These are phyloP conservation scores for Flueggea neowawraea DNA, from an alignment of 441 rosid species.

Conservation along the genomic window DNA sequence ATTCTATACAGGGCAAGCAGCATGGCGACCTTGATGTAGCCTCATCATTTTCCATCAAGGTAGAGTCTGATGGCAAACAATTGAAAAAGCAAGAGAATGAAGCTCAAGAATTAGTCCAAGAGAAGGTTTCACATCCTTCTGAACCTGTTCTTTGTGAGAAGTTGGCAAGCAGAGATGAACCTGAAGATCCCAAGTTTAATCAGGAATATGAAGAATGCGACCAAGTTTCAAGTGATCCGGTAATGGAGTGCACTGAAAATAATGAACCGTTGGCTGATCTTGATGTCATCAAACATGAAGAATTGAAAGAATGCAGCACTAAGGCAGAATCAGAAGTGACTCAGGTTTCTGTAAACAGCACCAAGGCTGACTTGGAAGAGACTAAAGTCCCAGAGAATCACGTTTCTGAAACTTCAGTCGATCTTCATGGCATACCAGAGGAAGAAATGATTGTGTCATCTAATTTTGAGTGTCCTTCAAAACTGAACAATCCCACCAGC, in stretches of 20 bases:
- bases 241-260: no score
- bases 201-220: background rate
- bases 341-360: conserved; percentile 9
- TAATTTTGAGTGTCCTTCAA: conserved; percentile 1
- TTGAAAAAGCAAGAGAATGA: background rate
- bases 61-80: no score
- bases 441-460: conserved; percentile 12
- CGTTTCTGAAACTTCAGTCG: conserved; percentile 5
- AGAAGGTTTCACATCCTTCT: background rate
- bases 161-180: background rate
- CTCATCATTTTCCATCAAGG: no score
- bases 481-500: conserved; percentile 13
- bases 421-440: conserved; percentile 11
- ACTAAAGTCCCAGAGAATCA: no score
- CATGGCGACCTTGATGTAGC: no score
- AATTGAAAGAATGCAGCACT: no score
- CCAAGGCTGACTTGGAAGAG: background rate
- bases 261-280: no score
- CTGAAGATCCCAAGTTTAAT: background rate
- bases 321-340: background rate
- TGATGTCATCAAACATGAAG: no score
- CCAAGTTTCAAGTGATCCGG: no score
- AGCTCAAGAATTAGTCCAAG: conserved; percentile 2
- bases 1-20: no score
- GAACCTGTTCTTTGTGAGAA: background rate